Conservation (phyloP, 2,329 filamentous ascomycete genomes). For the Trichothecium roseum region DNA sequence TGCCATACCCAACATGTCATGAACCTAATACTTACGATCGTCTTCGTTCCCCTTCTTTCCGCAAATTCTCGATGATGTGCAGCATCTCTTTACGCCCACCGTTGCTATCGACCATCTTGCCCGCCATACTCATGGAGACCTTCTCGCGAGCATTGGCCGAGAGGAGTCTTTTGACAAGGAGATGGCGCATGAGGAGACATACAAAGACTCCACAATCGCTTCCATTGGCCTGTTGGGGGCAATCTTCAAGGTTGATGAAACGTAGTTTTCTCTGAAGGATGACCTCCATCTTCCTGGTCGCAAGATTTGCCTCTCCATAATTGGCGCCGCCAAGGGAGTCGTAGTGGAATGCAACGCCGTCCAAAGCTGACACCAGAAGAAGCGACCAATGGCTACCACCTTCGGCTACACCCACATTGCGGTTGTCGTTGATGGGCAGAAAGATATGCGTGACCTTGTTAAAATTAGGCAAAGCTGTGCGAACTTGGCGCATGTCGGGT, state of each 20-base stretch:
- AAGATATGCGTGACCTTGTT: constrained; percentile 79
- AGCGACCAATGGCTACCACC: constrained; percentile 93
- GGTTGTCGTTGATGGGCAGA: constrained; percentile 85
- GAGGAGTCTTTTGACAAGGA: constrained; percentile 77
- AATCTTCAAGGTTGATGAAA: constrained; percentile 76
- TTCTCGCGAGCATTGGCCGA: constrained; percentile 72
- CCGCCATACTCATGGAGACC: constrained; percentile 87
- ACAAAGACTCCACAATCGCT: constrained; percentile 95
- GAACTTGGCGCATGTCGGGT: constrained; percentile 41
- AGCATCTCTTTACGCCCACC: constrained; percentile 85
- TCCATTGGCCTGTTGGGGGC: constrained; percentile 83
- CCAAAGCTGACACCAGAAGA: constrained; percentile 77
- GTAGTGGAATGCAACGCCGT: constrained; percentile 93
- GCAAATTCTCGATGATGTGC: constrained; percentile 74
- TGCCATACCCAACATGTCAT: not conserved
- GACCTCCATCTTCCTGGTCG: constrained; percentile 56
- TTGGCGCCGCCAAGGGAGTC: constrained; percentile 76
- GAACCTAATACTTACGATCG: constrained; percentile 53
- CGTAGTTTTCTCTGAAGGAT: constrained; percentile 58
- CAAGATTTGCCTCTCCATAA: constrained; percentile 58
- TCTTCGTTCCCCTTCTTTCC: constrained; percentile 78
- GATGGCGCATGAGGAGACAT: constrained; percentile 85
- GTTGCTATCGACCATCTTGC: constrained; percentile 70
- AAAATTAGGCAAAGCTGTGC: constrained; percentile 72
- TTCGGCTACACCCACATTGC: constrained; percentile 66